Base-by-base conservation (phyloP, 1,284 basidiomycete genomes). In the Tetrapyrgos nigripes region DNA sequence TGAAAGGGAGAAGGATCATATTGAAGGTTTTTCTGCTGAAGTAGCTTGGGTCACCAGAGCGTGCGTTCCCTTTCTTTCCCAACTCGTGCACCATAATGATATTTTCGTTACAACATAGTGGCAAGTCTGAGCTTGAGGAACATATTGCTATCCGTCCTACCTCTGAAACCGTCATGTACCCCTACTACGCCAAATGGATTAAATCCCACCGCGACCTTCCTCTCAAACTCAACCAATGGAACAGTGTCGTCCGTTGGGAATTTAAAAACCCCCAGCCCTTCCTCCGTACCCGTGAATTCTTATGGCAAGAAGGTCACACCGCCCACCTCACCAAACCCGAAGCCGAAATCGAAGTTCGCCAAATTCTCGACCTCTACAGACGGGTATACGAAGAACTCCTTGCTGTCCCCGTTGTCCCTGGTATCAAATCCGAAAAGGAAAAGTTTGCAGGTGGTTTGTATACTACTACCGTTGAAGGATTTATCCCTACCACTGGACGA, bases 181-280 rank as follows among this genome's bases (percentile, higher is more conserved):
- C 61, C 77, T 79, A 97, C 82, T 97, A 97, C 75, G 91, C 95
- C 60, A 97, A 98, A 79, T 99, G 97, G 97, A 96, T 99, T 76
- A 93, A 96, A 74, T 94, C 91, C 65, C 92, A 99, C 77, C 93
- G 97, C 66, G 97, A 99, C 75, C 89, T 99, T 53, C 97, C 97
- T 5, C 81, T 99, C 68, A 97, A 97, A 77, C 85, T 99, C 58
- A 99, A 99, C 80, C 94, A 98, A 76, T 99, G 97, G 97, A 98
- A 98, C 82, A 95, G 89, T 66, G 96, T 99, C 69, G 97, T 99
- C 27, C 91, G 97, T 63, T 99, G 97, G 97, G 97, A 99, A 77
- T 99, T 99, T 84, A 99, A 99, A 81, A 97, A 97, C 76, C 97
- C 97, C 55, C 95, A 99, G 78, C 97, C 97, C 2, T 99, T 99